A percentile compares a stretch with the other conserved stretches of the same genome.
These are phyloP conservation scores for Amaranthus cruentus DNA, from an alignment of 148 eudicot species.

Conservation along the genomic window DNA sequence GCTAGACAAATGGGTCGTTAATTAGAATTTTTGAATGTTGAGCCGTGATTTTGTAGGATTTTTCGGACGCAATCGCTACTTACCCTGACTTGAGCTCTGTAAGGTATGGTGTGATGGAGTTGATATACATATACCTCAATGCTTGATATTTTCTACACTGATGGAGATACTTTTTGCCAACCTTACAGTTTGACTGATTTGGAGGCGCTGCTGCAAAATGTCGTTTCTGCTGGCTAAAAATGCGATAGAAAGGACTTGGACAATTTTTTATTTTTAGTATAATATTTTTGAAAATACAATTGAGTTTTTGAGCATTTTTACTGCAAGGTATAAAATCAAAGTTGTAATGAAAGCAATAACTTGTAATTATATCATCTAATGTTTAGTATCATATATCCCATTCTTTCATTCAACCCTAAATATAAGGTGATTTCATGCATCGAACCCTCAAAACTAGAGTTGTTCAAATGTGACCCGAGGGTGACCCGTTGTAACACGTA, in stretches of 20 bases:
- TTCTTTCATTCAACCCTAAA: background rate
- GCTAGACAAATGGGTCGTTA: too few species aligned
- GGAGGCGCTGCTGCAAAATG: conserved; percentile 54
- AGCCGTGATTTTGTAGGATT: conserved; percentile 43
- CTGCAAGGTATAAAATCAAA: background rate
- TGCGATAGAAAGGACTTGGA: background rate
- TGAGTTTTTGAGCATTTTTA: too few species aligned
- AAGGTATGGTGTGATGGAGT: conserved; percentile 36
- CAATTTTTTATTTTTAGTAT: background rate
- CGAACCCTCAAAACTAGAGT: too few species aligned
- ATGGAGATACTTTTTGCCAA: conserved; percentile 2
- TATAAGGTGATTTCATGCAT: background rate
- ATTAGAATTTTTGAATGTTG: too few species aligned
- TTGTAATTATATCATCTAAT: too few species aligned
- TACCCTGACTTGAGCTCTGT: conserved; percentile 78
- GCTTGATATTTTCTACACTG: background rate
- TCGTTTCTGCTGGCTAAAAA: conserved; percentile 37
- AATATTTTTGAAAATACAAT: background rate
- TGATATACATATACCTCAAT: background rate
- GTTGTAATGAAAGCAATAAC: too few species aligned
- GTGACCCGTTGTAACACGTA: too few species aligned
- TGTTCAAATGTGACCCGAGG: too few species aligned
- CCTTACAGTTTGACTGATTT: conserved; percentile 67
- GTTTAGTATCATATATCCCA: too few species aligned
- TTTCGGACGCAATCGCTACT: conserved; percentile 62